These are phyloP conservation scores for Ormosia semicastrata DNA, from an alignment of 306 rosid genomes.

Conservation along the genomic window DNA sequence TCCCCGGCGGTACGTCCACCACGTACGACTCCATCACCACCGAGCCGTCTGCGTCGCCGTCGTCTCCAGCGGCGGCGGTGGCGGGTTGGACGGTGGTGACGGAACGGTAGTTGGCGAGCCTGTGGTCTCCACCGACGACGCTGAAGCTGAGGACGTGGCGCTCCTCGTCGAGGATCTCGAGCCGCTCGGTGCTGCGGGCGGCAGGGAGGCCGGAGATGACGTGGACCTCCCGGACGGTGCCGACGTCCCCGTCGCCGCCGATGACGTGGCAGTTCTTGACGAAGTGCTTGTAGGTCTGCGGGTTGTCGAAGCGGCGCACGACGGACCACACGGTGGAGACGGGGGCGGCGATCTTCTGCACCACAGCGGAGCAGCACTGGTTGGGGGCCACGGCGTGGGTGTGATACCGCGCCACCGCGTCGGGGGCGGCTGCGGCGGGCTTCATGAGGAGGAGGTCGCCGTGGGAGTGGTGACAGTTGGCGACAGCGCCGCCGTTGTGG, in stretches of 20 bases:
- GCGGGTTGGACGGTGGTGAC: constrained; percentile 70
- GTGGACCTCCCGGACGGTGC: constrained; percentile 73
- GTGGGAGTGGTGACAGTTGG: neutral
- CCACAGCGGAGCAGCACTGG: constrained; percentile 81
- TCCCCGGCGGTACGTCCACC: constrained; percentile 84
- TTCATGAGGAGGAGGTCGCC: neutral
- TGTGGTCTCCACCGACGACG: constrained; percentile 88
- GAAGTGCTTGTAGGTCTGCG: constrained; percentile 87
- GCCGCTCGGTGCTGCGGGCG: constrained; percentile 74
- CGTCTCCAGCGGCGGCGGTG: neutral
- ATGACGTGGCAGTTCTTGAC: constrained; percentile 82
- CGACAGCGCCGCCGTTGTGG: neutral
- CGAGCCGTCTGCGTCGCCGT: constrained; percentile 43
- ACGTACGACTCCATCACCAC: constrained; percentile 86
- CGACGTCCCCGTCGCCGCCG: constrained; percentile 79
- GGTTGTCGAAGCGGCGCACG: constrained; percentile 90
- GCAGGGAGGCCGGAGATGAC: constrained; percentile 94
- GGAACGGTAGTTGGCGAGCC: constrained; percentile 74
- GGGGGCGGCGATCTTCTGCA: constrained; percentile 76
- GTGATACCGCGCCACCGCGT: constrained; percentile 59
- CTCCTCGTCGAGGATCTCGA: constrained; percentile 92
- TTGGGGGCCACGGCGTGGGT: constrained; percentile 35
- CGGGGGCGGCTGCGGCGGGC: constrained; percentile 32
- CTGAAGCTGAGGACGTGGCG: constrained; percentile 89
- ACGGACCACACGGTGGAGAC: constrained; percentile 85